Evolutionary conservation across 1,284 basidiomycete species (phyloP).

Genomic region (Coniophora puteana): DNA sequence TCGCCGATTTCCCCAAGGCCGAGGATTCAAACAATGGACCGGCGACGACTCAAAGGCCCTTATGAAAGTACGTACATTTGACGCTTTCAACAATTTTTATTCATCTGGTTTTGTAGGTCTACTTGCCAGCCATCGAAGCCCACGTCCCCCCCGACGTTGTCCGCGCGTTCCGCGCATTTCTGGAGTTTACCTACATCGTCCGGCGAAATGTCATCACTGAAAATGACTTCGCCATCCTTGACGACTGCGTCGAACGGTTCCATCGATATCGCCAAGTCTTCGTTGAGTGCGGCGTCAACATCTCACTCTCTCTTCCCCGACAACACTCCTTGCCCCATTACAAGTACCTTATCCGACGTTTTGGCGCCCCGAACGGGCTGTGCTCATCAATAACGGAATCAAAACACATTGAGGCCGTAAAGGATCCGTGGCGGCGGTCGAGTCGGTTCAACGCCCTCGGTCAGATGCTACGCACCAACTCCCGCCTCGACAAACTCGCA

Average conservation of each 20-base stretch:
- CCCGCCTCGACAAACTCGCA: slow-evolving; percentile 14
- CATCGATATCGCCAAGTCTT: background rate
- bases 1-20: too few species aligned
- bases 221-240: background rate
- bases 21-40: too few species aligned
- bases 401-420: slow-evolving; percentile 4
- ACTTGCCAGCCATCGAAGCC: slow-evolving; percentile 1
- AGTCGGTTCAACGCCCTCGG: slow-evolving; percentile 11
- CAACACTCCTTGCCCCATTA: slow-evolving; percentile 14
- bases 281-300: background rate
- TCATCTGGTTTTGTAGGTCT: background rate
- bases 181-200: too few species aligned
- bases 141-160: slow-evolving; percentile 5
- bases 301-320: slow-evolving; percentile 16
- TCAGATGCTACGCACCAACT: slow-evolving; percentile 18
- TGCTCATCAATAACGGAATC: slow-evolving; percentile 3
- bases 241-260: background rate
- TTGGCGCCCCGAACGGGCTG: too few species aligned
- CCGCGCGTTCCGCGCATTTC: background rate
- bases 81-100: background rate
- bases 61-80: slow-evolving; percentile 13
- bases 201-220: background rate
- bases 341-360: background rate
- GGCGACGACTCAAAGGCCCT: slow-evolving; percentile 26
- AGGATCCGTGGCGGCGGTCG: slow-evolving; percentile 16